A percentile compares a stretch with the other conserved stretches of the same genome.
phyloP scores from a whole-genome alignment of 768 basidiomycete genomes.

The Filobasidium wieringae region DNA sequence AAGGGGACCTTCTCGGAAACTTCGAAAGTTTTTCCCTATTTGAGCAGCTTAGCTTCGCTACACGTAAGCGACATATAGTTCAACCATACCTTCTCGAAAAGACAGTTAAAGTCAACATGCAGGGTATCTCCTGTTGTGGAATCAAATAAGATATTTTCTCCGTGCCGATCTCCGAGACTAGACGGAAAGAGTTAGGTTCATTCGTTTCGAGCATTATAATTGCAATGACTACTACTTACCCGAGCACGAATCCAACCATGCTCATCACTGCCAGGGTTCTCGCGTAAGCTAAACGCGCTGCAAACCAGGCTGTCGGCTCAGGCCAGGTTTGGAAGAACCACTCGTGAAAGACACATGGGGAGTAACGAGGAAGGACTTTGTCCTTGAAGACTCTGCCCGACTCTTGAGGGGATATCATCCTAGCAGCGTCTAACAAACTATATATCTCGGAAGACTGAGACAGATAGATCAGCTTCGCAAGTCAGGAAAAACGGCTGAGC shows the following conservation, averaged over 20 bases:
- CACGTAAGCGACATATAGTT: neutral
- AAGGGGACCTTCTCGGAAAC: constrained; percentile 89
- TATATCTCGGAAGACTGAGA: constrained; percentile 34
- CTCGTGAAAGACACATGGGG: constrained; percentile 79
- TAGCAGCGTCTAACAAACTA: constrained; percentile 26
- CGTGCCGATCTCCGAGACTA: constrained; percentile 94
- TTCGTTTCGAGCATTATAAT: neutral
- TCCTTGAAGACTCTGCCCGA: constrained; percentile 35
- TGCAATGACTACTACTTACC: constrained; percentile 54
- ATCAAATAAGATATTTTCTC: constrained; percentile 92
- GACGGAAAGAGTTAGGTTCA: neutral
- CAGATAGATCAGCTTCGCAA: neutral
- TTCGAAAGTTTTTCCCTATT: constrained; percentile 65
- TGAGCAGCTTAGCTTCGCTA: neutral
- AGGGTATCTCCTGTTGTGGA: constrained; percentile 75
- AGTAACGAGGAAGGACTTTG: constrained; percentile 48
- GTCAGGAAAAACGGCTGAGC: neutral
- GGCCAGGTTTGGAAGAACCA: constrained; percentile 98
- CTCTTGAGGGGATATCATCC: constrained; percentile 19
- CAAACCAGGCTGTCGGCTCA: constrained; percentile 88
- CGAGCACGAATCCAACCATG: constrained; percentile 93
- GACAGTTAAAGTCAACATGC: constrained; percentile 94
- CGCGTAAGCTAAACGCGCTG: constrained; percentile 70
- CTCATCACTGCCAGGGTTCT: constrained; percentile 94
- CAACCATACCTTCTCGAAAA: constrained; percentile 74